Evolutionary conservation across 768 basidiomycete species (phyloP), one percentile per base, ranked within the genome.

Genomic region (Kwoniella dendrophila): DNA sequence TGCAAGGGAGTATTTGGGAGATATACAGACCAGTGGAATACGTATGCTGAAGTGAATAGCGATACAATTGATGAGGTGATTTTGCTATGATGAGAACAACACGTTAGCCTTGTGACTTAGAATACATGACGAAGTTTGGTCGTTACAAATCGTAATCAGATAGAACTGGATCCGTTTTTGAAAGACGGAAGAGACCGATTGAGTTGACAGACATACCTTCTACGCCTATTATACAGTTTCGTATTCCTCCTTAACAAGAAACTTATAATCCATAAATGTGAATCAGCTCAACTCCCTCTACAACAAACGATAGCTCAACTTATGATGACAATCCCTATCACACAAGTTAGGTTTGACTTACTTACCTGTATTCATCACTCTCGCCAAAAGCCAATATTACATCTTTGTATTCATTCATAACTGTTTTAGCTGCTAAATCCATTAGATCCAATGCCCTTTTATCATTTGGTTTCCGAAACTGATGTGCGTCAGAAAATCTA

Each of bases 301-400:
- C n/a, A n/a, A n/a, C n/a, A n/a, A n/a, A n/a, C n/a, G n/a, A n/a
- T n/a, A n/a, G n/a, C n/a, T n/a, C n/a, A n/a, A n/a, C n/a, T n/a
- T n/a, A 48, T 27, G 45, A 4, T 27, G 12, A 22, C 12, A 1
- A 50, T 33, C 32, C n/a, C 50, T 18, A 30, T 5, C n/a, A 61
- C 47, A 50, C 38, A 11, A 33, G 41, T 48, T 59, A 27, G 27
- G 24, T 30, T 1, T 8, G 33, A 32, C 20, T 4, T 36, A 71
- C 82, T 52, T 60, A 89, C 94, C 93, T 96, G 80, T 86, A 98
- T 80, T 99, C 96, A 77, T 99, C 96, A 20, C 93, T 96, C 81
- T 99, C 90, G 1, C 96, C 96, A 75, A 94, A 98, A 0, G 84
- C 96, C 20, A 96, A 83, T 12, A 90, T 82, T 59, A 96, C 85